A percentile compares a stretch with the other conserved stretches of the same genome.
phyloP scores from a whole-genome alignment of 2,329 filamentous ascomycete species.

The Fusarium vanettenii region DNA sequence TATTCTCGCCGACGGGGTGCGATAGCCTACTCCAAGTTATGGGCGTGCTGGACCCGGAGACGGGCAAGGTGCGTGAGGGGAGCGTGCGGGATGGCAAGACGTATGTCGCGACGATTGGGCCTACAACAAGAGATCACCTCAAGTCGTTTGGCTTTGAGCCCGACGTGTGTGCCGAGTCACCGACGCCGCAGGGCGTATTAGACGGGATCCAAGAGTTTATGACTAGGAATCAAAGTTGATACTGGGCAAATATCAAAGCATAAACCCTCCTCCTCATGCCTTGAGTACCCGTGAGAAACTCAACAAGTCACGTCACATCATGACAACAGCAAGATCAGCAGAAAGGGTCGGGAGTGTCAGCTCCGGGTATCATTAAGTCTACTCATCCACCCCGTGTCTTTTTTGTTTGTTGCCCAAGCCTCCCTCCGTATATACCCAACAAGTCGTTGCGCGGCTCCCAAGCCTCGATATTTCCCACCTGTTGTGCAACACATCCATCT shows the following conservation, averaged over 20 bases:
- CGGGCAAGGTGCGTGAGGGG: slow-evolving; percentile 51
- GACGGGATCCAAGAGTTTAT: slow-evolving; percentile 68
- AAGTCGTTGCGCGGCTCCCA: not conserved
- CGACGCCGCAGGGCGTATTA: slow-evolving; percentile 83
- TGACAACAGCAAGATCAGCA: not conserved
- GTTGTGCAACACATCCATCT: not conserved
- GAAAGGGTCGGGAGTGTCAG: slow-evolving; percentile 39
- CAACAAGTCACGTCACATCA: not conserved
- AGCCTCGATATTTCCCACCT: not conserved
- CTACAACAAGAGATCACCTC: slow-evolving; percentile 86
- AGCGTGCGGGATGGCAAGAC: slow-evolving; percentile 57
- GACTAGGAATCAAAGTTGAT: slow-evolving; percentile 25
- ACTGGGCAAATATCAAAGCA: not conserved
- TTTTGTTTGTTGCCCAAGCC: slow-evolving; percentile 5
- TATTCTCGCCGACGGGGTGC: slow-evolving; percentile 76
- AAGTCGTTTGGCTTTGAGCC: slow-evolving; percentile 74
- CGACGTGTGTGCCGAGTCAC: slow-evolving; percentile 83
- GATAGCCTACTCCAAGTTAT: slow-evolving; percentile 69
- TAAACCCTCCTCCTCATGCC: not conserved
- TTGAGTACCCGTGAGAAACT: not conserved
- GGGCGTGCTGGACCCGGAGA: slow-evolving; percentile 61
- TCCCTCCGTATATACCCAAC: slow-evolving; percentile 21
- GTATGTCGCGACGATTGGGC: slow-evolving; percentile 88
- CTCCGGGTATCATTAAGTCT: slow-evolving; percentile 46
- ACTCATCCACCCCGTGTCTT: slow-evolving; percentile 17